Evolutionary conservation across 495 filamentous ascomycete species (phyloP).

Genomic region (Tetracladium setigerum): DNA sequence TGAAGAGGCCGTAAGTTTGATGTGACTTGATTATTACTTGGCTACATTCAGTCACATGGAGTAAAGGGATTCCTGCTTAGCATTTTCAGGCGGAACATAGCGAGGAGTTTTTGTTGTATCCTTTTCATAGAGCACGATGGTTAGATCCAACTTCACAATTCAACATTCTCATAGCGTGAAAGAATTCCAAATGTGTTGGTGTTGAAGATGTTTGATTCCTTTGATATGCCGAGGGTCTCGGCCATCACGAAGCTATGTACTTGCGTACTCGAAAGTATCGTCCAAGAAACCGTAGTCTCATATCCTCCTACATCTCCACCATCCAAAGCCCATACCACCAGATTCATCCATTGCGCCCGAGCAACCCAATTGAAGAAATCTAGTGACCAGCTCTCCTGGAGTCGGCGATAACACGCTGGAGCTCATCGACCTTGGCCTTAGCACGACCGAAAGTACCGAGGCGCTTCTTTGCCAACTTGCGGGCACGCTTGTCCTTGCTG

Average conservation of each 20-base stretch:
- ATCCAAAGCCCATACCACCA: slow-evolving; percentile 9
- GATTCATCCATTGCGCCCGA: background rate
- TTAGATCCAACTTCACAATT: background rate
- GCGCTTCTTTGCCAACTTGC: slow-evolving; percentile 99
- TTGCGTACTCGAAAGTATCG: slow-evolving; percentile 14
- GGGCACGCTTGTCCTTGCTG: slow-evolving; percentile 97
- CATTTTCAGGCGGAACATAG: slow-evolving; percentile 17
- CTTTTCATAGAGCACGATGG: background rate
- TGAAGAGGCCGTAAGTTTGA: slow-evolving; percentile 26
- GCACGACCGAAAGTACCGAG: slow-evolving; percentile 96
- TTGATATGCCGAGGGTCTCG: slow-evolving; percentile 11
- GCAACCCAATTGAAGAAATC: slow-evolving; percentile 13
- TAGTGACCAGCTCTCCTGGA: slow-evolving; percentile 60
- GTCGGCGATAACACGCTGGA: slow-evolving; percentile 95
- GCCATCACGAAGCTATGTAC: slow-evolving; percentile 12
- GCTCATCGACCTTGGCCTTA: slow-evolving; percentile 98
- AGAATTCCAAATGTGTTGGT: background rate
- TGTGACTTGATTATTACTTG: background rate
- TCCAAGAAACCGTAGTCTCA: slow-evolving; percentile 14
- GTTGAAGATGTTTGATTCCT: slow-evolving; percentile 15
- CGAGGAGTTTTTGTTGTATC: slow-evolving; percentile 17
- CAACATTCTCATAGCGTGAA: no score
- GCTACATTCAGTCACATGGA: background rate
- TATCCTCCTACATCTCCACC: slow-evolving; percentile 15
- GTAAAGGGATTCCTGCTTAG: slow-evolving; percentile 1